These are phyloP conservation scores for Trypanosoma conorhini DNA, from an alignment of 208 protist species.

Conservation along the genomic window DNA sequence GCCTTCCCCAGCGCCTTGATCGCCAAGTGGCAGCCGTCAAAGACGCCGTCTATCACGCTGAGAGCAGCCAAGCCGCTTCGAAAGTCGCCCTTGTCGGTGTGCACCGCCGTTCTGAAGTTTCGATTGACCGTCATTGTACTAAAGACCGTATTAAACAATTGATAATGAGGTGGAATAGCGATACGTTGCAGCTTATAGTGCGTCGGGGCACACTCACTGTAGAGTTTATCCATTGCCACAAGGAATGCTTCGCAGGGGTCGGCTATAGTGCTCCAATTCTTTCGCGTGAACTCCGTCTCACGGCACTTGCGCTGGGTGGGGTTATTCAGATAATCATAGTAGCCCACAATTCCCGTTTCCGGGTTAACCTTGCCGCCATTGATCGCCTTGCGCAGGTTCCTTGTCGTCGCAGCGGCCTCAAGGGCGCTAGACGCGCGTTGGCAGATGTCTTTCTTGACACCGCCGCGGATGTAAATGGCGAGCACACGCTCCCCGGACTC, in stretches of 20 bases:
- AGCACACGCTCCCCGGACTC: constrained; percentile 53
- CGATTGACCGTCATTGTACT: constrained; percentile 91
- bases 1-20: constrained; percentile 74
- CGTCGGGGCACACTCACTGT: constrained; percentile 53
- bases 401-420: constrained; percentile 66
- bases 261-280: constrained; percentile 52
- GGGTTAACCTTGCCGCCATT: constrained; percentile 82
- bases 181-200: constrained; percentile 78
- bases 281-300: constrained; percentile 80
- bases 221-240: constrained; percentile 62
- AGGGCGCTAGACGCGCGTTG: constrained; percentile 46
- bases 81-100: constrained; percentile 90
- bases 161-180: constrained; percentile 73
- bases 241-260: constrained; percentile 53
- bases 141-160: constrained; percentile 85
- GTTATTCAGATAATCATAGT: constrained; percentile 92
- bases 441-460: constrained; percentile 51
- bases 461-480: constrained; percentile 69
- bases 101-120: constrained; percentile 89
- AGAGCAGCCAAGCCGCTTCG: constrained; percentile 74
- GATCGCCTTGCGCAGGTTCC: constrained; percentile 68
- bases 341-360: constrained; percentile 87
- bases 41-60: constrained; percentile 81
- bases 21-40: constrained; percentile 87
- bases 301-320: constrained; percentile 81